These are phyloP conservation scores for Eutypa lata DNA, from an alignment of 2,329 filamentous ascomycete genomes.

Conservation along the genomic window DNA sequence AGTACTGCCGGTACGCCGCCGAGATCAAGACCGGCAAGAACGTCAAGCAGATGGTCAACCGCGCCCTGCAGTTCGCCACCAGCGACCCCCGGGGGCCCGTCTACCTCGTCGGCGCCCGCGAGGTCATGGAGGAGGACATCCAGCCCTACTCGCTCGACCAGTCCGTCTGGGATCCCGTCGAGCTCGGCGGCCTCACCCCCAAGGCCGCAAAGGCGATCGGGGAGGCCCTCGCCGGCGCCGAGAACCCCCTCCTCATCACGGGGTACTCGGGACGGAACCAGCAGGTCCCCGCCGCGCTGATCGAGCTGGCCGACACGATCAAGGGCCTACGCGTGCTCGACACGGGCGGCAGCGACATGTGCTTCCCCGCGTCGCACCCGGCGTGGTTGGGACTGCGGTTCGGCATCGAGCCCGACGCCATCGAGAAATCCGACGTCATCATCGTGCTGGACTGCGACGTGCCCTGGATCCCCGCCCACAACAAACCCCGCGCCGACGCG, in stretches of 20 bases:
- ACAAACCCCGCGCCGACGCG: conserved; percentile 49
- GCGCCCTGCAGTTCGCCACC: conserved; percentile 76
- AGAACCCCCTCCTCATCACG: conserved; percentile 66
- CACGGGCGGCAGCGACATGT: conserved; percentile 77
- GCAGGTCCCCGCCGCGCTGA: conserved; percentile 55
- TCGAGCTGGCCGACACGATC: conserved; percentile 64
- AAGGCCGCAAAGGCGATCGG: conserved; percentile 57
- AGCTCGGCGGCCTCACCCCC: conserved; percentile 57
- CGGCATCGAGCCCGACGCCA: conserved; percentile 64
- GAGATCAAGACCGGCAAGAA: conserved; percentile 84
- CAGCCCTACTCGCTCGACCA: conserved; percentile 68
- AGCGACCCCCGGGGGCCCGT: conserved; percentile 77
- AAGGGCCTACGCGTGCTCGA: conserved; percentile 71
- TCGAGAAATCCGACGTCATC: conserved; percentile 78
- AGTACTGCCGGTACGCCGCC: conserved; percentile 81
- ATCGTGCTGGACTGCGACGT: conserved; percentile 86
- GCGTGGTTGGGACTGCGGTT: conserved; percentile 69
- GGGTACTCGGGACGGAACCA: conserved; percentile 72
- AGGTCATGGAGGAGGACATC: conserved; percentile 84
- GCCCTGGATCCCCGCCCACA: conserved; percentile 84
- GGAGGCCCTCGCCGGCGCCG: conserved; percentile 59
- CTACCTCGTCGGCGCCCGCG: conserved; percentile 73
- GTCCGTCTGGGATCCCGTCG: conserved; percentile 66
- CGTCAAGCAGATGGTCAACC: conserved; percentile 85
- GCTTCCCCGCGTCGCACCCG: conserved; percentile 69